phyloP scores from a whole-genome alignment of 192 early-diverging fungal species.

The Haplosporangium gracile region DNA sequence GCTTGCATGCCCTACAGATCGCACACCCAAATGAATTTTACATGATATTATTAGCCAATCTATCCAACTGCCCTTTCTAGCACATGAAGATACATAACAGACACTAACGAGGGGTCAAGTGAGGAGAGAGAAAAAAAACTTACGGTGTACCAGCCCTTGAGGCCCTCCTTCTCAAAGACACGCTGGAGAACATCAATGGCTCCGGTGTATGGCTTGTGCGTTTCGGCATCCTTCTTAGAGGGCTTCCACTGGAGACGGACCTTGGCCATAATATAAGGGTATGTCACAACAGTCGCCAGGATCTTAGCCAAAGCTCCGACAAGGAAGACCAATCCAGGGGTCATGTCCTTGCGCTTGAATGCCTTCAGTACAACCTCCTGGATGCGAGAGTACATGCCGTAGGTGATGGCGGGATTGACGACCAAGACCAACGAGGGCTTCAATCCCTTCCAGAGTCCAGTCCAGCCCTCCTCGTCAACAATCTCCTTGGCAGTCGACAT shows the following conservation, averaged over 20 bases:
- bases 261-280: slow-evolving; percentile 99
- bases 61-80: neutral
- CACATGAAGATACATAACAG: slow-evolving; percentile 9
- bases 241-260: slow-evolving; percentile 95
- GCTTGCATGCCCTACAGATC: slow-evolving; percentile 89
- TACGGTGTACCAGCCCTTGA: slow-evolving; percentile 95
- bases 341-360: slow-evolving; percentile 64
- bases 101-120: neutral
- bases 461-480: slow-evolving; percentile 81
- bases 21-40: neutral
- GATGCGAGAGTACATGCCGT: slow-evolving; percentile 91
- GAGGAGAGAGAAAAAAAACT: neutral
- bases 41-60: neutral
- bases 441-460: slow-evolving; percentile 93
- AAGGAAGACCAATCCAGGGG: slow-evolving; percentile 89
- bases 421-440: slow-evolving; percentile 92
- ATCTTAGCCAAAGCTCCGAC: slow-evolving; percentile 96
- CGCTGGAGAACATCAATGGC: slow-evolving; percentile 88
- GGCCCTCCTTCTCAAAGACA: slow-evolving; percentile 83
- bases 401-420: slow-evolving; percentile 97
- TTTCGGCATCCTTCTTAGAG: slow-evolving; percentile 65
- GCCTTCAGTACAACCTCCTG: slow-evolving; percentile 71
- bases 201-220: slow-evolving; percentile 77
- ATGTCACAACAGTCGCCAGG: slow-evolving; percentile 85
- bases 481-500: slow-evolving; percentile 77